Percentiles rank a stretch among this genome's conserved stretches.
These are phyloP conservation scores for Boletus rubroflammeus DNA, from an alignment of 768 basidiomycete species.

Conservation along the genomic window DNA sequence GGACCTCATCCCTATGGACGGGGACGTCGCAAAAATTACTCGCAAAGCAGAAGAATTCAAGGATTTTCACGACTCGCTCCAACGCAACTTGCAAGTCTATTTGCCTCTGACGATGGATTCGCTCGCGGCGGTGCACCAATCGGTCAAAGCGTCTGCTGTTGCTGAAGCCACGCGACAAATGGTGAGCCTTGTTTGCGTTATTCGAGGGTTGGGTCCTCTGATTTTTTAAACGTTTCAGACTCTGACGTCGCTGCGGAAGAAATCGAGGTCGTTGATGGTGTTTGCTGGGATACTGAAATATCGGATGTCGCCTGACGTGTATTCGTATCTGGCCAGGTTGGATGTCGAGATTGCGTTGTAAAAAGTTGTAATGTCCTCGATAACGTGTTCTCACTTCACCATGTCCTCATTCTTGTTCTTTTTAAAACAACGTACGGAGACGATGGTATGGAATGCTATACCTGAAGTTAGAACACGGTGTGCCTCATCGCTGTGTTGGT, in stretches of 20 bases:
- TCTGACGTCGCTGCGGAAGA: constrained; percentile 63
- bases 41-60: constrained; percentile 87
- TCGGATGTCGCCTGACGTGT: constrained; percentile 86
- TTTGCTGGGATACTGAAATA: constrained; percentile 88
- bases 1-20: constrained; percentile 80
- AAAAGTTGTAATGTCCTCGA: neutral
- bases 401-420: neutral
- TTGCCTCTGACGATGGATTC: constrained; percentile 91
- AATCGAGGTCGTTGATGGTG: constrained; percentile 81
- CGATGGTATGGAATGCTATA: neutral
- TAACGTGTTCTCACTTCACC: neutral
- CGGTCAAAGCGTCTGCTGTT: constrained; percentile 64
- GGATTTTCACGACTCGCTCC: constrained; percentile 79
- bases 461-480: neutral
- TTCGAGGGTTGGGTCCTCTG: constrained; percentile 13
- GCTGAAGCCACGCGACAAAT: constrained; percentile 76
- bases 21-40: constrained; percentile 82
- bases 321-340: constrained; percentile 79
- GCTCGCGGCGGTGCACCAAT: constrained; percentile 77
- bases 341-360: constrained; percentile 83
- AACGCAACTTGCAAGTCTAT: constrained; percentile 86
- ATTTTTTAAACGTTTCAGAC: constrained; percentile 42
- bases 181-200: constrained; percentile 40
- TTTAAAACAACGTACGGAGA: constrained; percentile 15
- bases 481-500: constrained; percentile 27